phyloP scores from a whole-genome alignment of 306 rosid species.

The Abrus precatorius region DNA sequence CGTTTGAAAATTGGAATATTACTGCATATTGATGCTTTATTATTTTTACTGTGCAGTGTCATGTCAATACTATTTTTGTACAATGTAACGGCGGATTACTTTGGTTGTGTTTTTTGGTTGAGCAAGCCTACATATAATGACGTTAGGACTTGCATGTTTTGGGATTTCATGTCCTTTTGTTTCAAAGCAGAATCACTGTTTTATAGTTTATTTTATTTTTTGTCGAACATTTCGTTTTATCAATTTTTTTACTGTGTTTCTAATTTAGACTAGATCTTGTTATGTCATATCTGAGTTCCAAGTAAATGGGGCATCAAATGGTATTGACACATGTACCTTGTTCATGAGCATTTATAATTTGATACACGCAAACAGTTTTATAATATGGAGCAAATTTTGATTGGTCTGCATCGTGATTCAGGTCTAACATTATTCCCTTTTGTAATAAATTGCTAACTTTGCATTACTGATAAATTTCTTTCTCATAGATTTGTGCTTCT shows the following conservation, averaged over 20 bases:
- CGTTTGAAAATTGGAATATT: background rate
- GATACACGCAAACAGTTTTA: too few species aligned
- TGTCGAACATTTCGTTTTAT: background rate
- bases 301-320: constrained; percentile 8
- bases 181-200: constrained; percentile 29
- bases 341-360: too few species aligned
- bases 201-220: background rate
- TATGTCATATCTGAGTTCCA: constrained; percentile 28
- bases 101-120: background rate
- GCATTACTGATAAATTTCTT: background rate
- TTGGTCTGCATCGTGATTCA: constrained; percentile 10
- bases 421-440: constrained; percentile 7
- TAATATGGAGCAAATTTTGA: background rate
- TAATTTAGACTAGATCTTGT: constrained; percentile 1
- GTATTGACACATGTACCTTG: background rate
- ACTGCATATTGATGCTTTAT: background rate
- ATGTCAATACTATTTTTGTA: constrained; percentile 13
- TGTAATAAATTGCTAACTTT: background rate
- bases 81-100: constrained; percentile 6
- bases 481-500: constrained; percentile 32
- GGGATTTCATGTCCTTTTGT: constrained; percentile 22
- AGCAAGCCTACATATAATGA: constrained; percentile 7
- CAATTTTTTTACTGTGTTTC: constrained; percentile 12
- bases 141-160: background rate
- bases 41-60: constrained; percentile 29